Base-by-base conservation (phyloP, 306 rosid species). In the Lathyrus sativus region DNA sequence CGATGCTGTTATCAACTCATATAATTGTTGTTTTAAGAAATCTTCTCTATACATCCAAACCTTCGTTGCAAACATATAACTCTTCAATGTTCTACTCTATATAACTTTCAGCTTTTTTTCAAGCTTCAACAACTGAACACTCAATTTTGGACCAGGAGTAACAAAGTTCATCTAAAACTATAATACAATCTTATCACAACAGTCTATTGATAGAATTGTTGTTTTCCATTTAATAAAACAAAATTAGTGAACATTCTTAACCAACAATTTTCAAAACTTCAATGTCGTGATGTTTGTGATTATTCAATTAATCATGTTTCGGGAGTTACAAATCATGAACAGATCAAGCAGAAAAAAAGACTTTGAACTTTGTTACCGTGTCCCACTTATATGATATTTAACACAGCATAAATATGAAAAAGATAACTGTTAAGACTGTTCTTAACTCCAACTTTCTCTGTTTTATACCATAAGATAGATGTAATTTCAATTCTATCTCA, bases 401-500 rank as follows among this genome's bases (percentile, higher is more conserved):
- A 29, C 3, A 3, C 13, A 35, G 44, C 3, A 2, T 14, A 29
- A 31, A 29, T 4, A 9, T 4, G n/a, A 59, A 35, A 35, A 31
- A 31, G 4, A 35, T 13, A 5, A 14, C 17, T 35, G 65, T 15
- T 33, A 65, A 57, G 1, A 49, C 7, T 35, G 12, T 8, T 8
- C 15, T 41, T 41, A 24, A 53, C 24, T 35, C 46, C 18, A 38
- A 68, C 22, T 38, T 35, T 39, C 33, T 50, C 28, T 51, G 44
- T 37, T 24, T 9, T 59, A 37, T 61, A 51, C 11, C 58, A 51
- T n/a, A 31, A 31, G 24, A 10, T 4, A 3, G 0, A 18, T 19
- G 48, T 61, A 61, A 38, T 19, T 41, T 62, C 67, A 41, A 39
- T 19, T 19, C 50, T 62, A 62, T 39, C 37, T 39, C 41, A 41